Evolutionary conservation across 2,329 filamentous ascomycete species (phyloP).

Genomic region (Nemania sp.): DNA sequence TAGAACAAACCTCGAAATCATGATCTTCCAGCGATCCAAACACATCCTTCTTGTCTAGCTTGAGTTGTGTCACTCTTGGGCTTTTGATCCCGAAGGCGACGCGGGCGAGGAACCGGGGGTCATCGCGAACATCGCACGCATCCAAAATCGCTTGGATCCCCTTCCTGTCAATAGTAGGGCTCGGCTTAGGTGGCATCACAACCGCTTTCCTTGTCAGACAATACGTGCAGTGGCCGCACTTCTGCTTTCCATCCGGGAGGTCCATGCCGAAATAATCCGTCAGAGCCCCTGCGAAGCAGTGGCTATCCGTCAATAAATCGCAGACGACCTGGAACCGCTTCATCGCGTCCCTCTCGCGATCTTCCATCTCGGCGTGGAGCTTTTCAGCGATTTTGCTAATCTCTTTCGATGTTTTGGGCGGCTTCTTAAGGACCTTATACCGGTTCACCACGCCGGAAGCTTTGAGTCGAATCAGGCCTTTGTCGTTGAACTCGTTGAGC

Average conservation of each 20-base stretch:
- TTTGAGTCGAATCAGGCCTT: conserved; percentile 62
- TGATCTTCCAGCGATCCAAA: conserved; percentile 68
- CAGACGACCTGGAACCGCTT: conserved; percentile 62
- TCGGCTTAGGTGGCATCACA: conserved; percentile 54
- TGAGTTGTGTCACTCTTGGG: conserved; percentile 63
- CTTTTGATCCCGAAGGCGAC: conserved; percentile 73
- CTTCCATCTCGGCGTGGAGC: conserved; percentile 63
- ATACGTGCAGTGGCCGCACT: conserved; percentile 69
- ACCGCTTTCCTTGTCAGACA: conserved; percentile 56
- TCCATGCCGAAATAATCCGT: conserved; percentile 69
- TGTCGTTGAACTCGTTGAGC: conserved; percentile 66
- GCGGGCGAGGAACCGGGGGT: conserved; percentile 68
- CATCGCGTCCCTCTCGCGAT: conserved; percentile 66
- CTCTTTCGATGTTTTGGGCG: conserved; percentile 59
- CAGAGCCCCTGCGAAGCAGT: conserved; percentile 65
- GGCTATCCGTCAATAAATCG: conserved; percentile 62
- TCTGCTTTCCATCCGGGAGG: conserved; percentile 55
- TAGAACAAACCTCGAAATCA: conserved; percentile 60
- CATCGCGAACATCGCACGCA: conserved; percentile 62
- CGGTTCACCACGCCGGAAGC: conserved; percentile 64
- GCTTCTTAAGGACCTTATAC: conserved; percentile 61
- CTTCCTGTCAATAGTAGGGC: conserved; percentile 53
- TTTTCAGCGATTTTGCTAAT: conserved; percentile 59
- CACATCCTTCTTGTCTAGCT: conserved; percentile 57
- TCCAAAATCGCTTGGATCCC: conserved; percentile 59